Base-by-base conservation (phyloP, 73 alveolate genomes). In the Stentor roeselii region DNA sequence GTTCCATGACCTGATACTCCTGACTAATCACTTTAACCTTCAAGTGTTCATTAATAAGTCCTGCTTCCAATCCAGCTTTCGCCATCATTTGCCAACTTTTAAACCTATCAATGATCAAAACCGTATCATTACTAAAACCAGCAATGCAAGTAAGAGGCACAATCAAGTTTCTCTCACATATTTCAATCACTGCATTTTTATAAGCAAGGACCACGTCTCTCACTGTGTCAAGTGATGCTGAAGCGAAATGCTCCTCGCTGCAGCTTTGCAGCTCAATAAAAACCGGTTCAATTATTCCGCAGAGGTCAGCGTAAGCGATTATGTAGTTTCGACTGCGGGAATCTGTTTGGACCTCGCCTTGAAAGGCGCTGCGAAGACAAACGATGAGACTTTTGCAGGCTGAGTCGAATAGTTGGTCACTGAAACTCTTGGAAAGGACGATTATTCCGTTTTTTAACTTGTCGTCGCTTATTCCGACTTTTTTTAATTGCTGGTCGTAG, bases 391-490 rank as follows among this genome's bases (percentile, higher is more conserved):
- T 32, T 36, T 91, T 92, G 60, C 39, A 59, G 30, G 90, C 76
- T 15, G 87, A 82, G 35, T 83, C 58, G 61, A 88, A 93, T n/a
- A 87, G 60, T 76, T 88, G 87, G 39, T 78, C 74, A 11, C 89
- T 76, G 59, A 84, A 91, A 0, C 92, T 86, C 21, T 75, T 75
- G 35, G 90, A 84, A 3, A 91, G 86, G 50, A 42, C 31, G 11
- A 78, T 75, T 77, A 84, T 86, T 6, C 96, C 96, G 76, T 85
- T 88, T 36, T 88, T 85, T 3, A 91, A 42, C 3, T 82, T 37
- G 11, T 82, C 84, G 58, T 91, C 96, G 37, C 50, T 88, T 27
- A 91, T 78, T 21, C 96, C 96, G 37, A 91, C 90, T 60, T 76
- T 78, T 80, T 74, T 91, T 35, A 91, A 61, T 32, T 76, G 82